Evolutionary conservation across 306 rosid genomes (phyloP), one percentile per base, ranked within the genome.

Genomic region (Cicer yamashitae): DNA sequence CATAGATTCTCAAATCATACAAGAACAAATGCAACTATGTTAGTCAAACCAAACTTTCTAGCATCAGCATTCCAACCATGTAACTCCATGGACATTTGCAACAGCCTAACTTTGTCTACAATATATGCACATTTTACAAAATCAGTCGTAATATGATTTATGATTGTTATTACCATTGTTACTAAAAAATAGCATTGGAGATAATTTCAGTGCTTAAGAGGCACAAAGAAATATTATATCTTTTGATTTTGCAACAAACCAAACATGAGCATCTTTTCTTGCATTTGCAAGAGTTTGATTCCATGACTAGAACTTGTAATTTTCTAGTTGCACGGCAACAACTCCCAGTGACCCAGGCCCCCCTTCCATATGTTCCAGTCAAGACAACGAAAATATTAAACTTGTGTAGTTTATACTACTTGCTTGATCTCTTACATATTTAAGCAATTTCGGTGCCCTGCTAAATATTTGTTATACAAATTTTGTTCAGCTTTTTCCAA

Each of bases 171-270:
- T n/a, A 39, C 13, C 22, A 62, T 38, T 62, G 13, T 30, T 59
- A 59, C 43, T 25, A 64, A 57, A 73, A 73, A 57, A 34, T 20
- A 65, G 60, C 12, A 67, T 46, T 12, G 65, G 51, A 48, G 57
- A 68, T 60, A 3, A 52, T 59, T 63, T 25, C 34, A 6, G 41
- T 67, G 20, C 51, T 67, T 11, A 80, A 48, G 50, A 74, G 64
- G 76, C 64, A 56, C 25, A 41, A 7, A 56, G 52, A 30, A 64
- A 53, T 67, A 61, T 44, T 14, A 62, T 40, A 53, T 62, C 41
- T 38, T 64, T 25, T 20, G 41, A 8, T n/a, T 11, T 40, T 65
- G 20, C 43, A 40, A 43, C 70, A n/a, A 38, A 65, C 52, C 44
- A 46, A 34, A 51, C 37, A 66, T 58, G 51, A 56, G 37, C n/a